Percentiles rank a stretch among this genome's conserved stretches.
Conservation (phyloP, 768 basidiomycete genomes). For the Solioccasus polychromus region DNA sequence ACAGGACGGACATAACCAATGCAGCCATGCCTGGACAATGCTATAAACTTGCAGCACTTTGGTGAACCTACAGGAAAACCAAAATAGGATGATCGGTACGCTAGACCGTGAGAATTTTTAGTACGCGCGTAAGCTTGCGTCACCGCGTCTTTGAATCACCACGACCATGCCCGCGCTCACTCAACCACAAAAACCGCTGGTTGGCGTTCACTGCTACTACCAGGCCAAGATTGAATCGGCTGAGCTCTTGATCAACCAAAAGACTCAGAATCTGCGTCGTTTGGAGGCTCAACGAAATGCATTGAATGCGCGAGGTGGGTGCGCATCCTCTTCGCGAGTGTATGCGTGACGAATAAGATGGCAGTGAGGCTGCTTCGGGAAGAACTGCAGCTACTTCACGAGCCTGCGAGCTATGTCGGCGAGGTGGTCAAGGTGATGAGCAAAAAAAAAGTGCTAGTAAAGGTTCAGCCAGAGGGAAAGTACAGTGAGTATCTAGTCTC, state of each 20-base stretch:
- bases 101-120: too few relatives aligned
- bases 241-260: constrained; percentile 91
- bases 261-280: constrained; percentile 93
- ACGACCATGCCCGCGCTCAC: constrained; percentile 38
- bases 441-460: constrained; percentile 97
- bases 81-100: too few relatives aligned
- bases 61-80: too few relatives aligned
- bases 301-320: constrained; percentile 86
- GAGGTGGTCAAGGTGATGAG: constrained; percentile 99
- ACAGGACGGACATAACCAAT: too few relatives aligned
- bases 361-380: constrained; percentile 86
- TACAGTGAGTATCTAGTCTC: constrained; percentile 68
- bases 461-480: constrained; percentile 98
- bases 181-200: constrained; percentile 41
- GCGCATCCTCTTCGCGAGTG: neutral
- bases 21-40: too few relatives aligned
- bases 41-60: too few relatives aligned
- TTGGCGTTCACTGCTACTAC: constrained; percentile 86
- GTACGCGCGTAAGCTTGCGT: too few relatives aligned
- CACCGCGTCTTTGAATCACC: too few relatives aligned
- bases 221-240: constrained; percentile 94
- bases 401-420: constrained; percentile 96
- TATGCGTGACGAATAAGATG: neutral
- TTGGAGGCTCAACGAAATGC: constrained; percentile 98
- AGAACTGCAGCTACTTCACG: constrained; percentile 88